Evolutionary conservation across 2,329 filamentous ascomycete genomes (phyloP).

Genomic region (Didymella lethalis): DNA sequence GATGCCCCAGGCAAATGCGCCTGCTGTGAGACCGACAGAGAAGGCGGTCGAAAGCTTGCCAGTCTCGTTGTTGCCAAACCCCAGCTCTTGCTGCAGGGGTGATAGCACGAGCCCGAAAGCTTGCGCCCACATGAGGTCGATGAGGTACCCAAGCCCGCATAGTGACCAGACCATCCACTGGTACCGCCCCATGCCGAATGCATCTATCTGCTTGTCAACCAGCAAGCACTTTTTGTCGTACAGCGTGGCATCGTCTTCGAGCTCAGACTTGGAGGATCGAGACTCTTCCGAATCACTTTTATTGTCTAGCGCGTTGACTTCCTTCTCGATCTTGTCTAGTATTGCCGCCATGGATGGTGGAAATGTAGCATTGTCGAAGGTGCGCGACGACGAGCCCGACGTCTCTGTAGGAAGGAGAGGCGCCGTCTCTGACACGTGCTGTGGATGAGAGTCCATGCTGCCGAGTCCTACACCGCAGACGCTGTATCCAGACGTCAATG

Average conservation of each 20-base stretch:
- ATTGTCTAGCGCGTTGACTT: slow-evolving; percentile 19
- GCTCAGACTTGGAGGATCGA: not conserved
- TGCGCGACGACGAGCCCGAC: slow-evolving; percentile 11
- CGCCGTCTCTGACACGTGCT: slow-evolving; percentile 13
- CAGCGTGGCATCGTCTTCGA: slow-evolving; percentile 30
- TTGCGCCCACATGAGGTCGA: slow-evolving; percentile 67
- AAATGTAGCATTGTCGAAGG: slow-evolving; percentile 8
- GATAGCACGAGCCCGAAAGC: slow-evolving; percentile 64
- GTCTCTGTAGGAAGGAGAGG: slow-evolving; percentile 12
- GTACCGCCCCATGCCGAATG: slow-evolving; percentile 62
- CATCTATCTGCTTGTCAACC: slow-evolving; percentile 60
- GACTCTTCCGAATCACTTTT: slow-evolving; percentile 1
- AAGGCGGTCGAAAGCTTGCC: slow-evolving; percentile 65
- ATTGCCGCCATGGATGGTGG: slow-evolving; percentile 19
- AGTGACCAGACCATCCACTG: slow-evolving; percentile 63
- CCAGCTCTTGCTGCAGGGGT: slow-evolving; percentile 65
- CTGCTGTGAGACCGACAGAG: slow-evolving; percentile 62
- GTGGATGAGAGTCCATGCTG: slow-evolving; percentile 2
- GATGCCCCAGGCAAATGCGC: slow-evolving; percentile 65
- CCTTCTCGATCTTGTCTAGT: slow-evolving; percentile 19
- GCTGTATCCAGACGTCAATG: slow-evolving; percentile 2
- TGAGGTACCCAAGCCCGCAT: slow-evolving; percentile 63
- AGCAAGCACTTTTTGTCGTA: slow-evolving; percentile 57
- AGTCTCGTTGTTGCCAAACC: slow-evolving; percentile 56
- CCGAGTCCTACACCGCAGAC: not conserved